Percentiles rank a stretch among this genome's conserved stretches.
phyloP scores from a whole-genome alignment of 2,329 filamentous ascomycete species.

The Monilinia aucupariae region DNA sequence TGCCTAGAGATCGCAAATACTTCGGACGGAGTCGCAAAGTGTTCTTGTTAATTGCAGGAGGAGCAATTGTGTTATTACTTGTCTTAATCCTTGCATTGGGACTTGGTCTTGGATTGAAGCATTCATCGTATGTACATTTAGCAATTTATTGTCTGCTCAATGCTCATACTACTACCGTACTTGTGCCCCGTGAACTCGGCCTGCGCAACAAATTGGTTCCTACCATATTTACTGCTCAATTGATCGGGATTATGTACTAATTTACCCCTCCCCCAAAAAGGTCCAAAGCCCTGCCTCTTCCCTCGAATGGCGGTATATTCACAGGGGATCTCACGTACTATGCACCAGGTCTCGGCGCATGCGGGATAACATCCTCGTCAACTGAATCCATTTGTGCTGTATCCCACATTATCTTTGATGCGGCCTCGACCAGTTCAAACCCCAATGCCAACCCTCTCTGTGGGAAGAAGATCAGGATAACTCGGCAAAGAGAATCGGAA shows the following conservation, averaged over 20 bases:
- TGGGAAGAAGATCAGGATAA: conserved; percentile 58
- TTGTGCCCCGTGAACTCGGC: neutral
- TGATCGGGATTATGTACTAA: neutral
- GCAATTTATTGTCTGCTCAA: conserved; percentile 22
- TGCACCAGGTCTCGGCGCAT: conserved; percentile 60
- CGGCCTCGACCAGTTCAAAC: conserved; percentile 45
- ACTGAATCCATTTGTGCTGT: conserved; percentile 61
- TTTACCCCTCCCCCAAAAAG: conserved; percentile 11
- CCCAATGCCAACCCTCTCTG: conserved; percentile 65
- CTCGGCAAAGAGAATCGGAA: conserved; percentile 43
- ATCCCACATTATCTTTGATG: conserved; percentile 62
- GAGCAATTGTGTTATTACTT: conserved; percentile 26
- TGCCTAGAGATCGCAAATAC: conserved; percentile 21
- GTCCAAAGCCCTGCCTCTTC: conserved; percentile 44
- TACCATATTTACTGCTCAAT: conserved; percentile 12
- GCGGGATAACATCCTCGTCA: conserved; percentile 52
- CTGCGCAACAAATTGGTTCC: neutral
- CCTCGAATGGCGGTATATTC: conserved; percentile 46
- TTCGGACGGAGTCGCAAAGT: conserved; percentile 22
- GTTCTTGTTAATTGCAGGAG: conserved; percentile 16
- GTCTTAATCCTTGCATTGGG: conserved; percentile 35
- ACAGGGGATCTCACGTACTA: conserved; percentile 68
- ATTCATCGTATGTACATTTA: conserved; percentile 22
- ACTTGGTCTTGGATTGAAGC: conserved; percentile 32
- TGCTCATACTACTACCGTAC: conserved; percentile 5